Conservation (phyloP, 176 grass and related monocot genomes). For the Saccharum officinarum region DNA sequence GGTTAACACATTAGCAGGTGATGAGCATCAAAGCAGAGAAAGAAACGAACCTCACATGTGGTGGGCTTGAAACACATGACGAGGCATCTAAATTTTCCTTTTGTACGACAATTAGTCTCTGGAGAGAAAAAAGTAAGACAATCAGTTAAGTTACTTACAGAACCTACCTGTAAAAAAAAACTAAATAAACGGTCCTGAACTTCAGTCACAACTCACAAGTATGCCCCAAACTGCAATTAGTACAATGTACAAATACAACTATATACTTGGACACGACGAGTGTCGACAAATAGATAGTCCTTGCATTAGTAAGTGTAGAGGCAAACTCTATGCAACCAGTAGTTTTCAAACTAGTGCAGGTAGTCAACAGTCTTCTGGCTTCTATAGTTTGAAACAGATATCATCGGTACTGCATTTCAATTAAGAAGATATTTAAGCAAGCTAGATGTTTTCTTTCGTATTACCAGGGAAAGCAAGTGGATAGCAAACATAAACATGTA, state of each 20-base stretch:
- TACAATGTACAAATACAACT: not conserved
- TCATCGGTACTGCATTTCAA: not conserved
- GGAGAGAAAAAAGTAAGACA: constrained; percentile 18
- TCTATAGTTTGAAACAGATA: constrained; percentile 17
- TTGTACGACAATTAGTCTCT: constrained; percentile 78
- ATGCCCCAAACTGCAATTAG: not conserved
- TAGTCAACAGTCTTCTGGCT: not conserved
- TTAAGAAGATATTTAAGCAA: constrained; percentile 9
- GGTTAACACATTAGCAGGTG: constrained; percentile 22
- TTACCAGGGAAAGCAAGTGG: not conserved
- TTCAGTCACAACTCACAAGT: not conserved
- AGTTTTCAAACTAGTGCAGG: constrained; percentile 15
- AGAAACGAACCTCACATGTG: constrained; percentile 75
- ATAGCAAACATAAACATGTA: constrained; percentile 8
- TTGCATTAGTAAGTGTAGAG: constrained; percentile 16
- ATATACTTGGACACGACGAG: not conserved
- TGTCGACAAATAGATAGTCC: not conserved
- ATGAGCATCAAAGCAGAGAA: constrained; percentile 5
- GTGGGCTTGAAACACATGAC: constrained; percentile 75
- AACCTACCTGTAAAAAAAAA: constrained; percentile 22
- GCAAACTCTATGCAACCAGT: not conserved
- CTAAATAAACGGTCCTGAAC: constrained; percentile 3
- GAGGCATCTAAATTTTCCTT: constrained; percentile 81
- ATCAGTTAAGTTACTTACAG: constrained; percentile 3
- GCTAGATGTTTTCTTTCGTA: not conserved